phyloP scores from a whole-genome alignment of 177 flowering plant species.

The Vitis hybrid region DNA sequence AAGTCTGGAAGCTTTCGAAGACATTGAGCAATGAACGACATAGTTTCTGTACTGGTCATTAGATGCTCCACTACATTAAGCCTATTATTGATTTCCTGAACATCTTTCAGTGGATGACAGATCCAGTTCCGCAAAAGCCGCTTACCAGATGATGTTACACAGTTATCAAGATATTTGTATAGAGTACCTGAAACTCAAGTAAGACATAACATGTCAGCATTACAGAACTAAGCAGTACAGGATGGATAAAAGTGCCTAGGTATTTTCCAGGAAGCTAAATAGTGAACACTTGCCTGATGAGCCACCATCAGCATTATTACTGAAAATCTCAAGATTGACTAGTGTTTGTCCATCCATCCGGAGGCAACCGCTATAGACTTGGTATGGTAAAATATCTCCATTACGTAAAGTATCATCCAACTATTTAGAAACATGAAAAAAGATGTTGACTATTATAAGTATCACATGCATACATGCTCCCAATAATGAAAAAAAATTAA shows the following conservation, averaged over 20 bases:
- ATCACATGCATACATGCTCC: neutral
- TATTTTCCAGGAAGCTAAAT: neutral
- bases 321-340: constrained; percentile 89
- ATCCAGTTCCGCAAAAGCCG: constrained; percentile 89
- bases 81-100: constrained; percentile 65
- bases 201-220: neutral
- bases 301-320: constrained; percentile 86
- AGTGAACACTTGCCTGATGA: constrained; percentile 54
- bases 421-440: constrained; percentile 33
- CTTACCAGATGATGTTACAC: constrained; percentile 80
- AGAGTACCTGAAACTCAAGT: constrained; percentile 65
- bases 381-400: constrained; percentile 75
- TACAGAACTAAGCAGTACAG: neutral
- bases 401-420: constrained; percentile 70
- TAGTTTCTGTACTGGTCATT: constrained; percentile 47
- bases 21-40: constrained; percentile 48
- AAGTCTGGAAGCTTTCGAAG: constrained; percentile 86
- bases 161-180: constrained; percentile 74
- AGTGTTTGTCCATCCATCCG: constrained; percentile 98
- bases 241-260: neutral
- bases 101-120: constrained; percentile 85
- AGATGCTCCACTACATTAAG: constrained; percentile 79
- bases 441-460: constrained; percentile 10
- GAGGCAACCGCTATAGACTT: constrained; percentile 74
- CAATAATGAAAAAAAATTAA: neutral